Evolutionary conservation across 2,329 filamentous ascomycete species (phyloP).

Genomic region (Colletotrichum coccodes): DNA sequence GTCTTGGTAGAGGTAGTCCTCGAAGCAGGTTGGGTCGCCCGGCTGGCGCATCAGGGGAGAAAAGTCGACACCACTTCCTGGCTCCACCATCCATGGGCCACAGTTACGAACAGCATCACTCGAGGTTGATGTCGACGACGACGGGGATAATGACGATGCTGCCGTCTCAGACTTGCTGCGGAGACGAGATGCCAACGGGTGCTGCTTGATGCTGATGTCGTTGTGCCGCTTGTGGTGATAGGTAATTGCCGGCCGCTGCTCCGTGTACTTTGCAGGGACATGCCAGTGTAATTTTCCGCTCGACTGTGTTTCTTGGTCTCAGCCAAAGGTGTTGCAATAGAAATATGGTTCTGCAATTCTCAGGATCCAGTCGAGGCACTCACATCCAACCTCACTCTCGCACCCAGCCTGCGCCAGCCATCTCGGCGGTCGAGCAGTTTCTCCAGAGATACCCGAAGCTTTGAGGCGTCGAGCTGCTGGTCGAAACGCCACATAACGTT

Average conservation of each 20-base stretch:
- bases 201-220: background rate
- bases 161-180: background rate
- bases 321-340: background rate
- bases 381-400: background rate
- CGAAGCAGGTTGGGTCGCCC: background rate
- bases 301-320: background rate
- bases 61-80: background rate
- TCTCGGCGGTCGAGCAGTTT: background rate
- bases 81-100: background rate
- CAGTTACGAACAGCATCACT: background rate
- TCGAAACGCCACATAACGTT: background rate
- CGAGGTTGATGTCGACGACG: background rate
- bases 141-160: background rate
- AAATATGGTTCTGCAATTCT: background rate
- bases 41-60: background rate
- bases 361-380: background rate
- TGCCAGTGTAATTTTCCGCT: background rate
- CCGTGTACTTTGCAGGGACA: background rate
- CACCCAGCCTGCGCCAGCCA: background rate
- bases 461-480: background rate
- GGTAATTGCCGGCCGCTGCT: background rate
- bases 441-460: background rate
- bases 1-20: slow-evolving; percentile 50
- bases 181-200: background rate
- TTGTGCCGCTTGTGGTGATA: background rate